phyloP scores from a whole-genome alignment of 805 yeast species.

The Debaryomyces prosopidis region DNA sequence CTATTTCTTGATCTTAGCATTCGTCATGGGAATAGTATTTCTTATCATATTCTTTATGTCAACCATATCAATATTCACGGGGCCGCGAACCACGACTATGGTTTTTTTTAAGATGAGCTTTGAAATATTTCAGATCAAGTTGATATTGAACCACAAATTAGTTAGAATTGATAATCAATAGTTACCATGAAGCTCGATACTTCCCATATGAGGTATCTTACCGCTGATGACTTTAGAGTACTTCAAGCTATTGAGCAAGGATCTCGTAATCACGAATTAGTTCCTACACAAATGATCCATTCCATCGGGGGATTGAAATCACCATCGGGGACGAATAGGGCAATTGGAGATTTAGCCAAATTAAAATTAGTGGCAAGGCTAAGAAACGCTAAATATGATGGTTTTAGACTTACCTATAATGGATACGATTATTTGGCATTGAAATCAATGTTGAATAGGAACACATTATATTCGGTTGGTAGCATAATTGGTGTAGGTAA shows the following conservation, averaged over 20 bases:
- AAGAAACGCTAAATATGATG: slow-evolving; percentile 93
- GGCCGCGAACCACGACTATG: slow-evolving; percentile 1
- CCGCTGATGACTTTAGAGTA: slow-evolving; percentile 87
- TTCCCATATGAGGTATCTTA: slow-evolving; percentile 88
- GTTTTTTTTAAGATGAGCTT: slow-evolving; percentile 2
- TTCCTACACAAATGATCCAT: slow-evolving; percentile 83
- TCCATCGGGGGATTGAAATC: slow-evolving; percentile 77
- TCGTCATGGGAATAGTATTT: not conserved
- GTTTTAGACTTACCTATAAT: slow-evolving; percentile 81
- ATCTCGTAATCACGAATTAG: slow-evolving; percentile 89
- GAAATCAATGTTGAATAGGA: slow-evolving; percentile 75
- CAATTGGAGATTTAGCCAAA: slow-evolving; percentile 86
- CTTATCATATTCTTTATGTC: not conserved
- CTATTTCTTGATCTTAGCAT: not conserved
- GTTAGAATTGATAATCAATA: not conserved
- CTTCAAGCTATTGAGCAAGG: slow-evolving; percentile 89
- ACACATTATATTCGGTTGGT: slow-evolving; percentile 76
- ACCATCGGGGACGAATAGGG: slow-evolving; percentile 71
- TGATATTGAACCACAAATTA: too few species aligned
- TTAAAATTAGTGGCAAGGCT: slow-evolving; percentile 72
- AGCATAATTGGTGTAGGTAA: slow-evolving; percentile 94
- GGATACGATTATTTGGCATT: slow-evolving; percentile 94
- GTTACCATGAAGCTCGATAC: slow-evolving; percentile 86
- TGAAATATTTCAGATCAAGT: not conserved
- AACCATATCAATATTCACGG: not conserved